Evolutionary conservation across 2,329 filamentous ascomycete genomes (phyloP).

Genomic region (Clonostachys chloroleuca): DNA sequence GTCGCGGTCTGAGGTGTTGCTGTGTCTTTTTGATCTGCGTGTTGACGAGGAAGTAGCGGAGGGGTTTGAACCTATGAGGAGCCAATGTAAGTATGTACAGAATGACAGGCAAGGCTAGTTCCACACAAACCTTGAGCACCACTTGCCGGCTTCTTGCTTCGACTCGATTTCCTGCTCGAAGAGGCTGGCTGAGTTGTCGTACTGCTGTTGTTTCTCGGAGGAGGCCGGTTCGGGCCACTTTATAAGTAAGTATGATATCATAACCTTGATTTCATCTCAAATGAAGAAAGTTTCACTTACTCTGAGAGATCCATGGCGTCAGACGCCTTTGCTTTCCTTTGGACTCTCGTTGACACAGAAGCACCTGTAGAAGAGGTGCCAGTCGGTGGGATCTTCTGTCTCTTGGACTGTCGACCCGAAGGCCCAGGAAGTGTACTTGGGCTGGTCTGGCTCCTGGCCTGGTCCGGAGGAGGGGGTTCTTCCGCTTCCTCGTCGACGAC

Average conservation of each 20-base stretch:
- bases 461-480: slow-evolving; percentile 48
- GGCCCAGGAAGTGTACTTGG: slow-evolving; percentile 15
- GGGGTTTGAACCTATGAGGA: slow-evolving; percentile 25
- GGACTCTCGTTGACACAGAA: slow-evolving; percentile 30
- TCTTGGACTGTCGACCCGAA: slow-evolving; percentile 61
- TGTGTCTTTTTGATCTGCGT: slow-evolving; percentile 49
- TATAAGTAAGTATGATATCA: too few relatives aligned
- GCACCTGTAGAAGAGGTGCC: slow-evolving; percentile 26
- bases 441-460: slow-evolving; percentile 34
- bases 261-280: neutral
- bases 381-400: slow-evolving; percentile 59
- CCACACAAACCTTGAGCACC: slow-evolving; percentile 26
- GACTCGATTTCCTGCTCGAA: slow-evolving; percentile 68
- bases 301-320: slow-evolving; percentile 70
- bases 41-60: slow-evolving; percentile 27
- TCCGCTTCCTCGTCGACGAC: slow-evolving; percentile 68
- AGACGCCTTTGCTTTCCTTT: slow-evolving; percentile 58
- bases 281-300: slow-evolving; percentile 41
- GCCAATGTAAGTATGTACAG: slow-evolving; percentile 5
- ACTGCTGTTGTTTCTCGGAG: too few relatives aligned
- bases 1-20: slow-evolving; percentile 55
- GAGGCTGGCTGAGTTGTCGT: slow-evolving; percentile 46
- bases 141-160: slow-evolving; percentile 62
- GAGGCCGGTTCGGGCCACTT: too few relatives aligned
- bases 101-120: slow-evolving; percentile 5